phyloP scores from a whole-genome alignment of 495 filamentous ascomycete species.

The Neurospora terricola region DNA sequence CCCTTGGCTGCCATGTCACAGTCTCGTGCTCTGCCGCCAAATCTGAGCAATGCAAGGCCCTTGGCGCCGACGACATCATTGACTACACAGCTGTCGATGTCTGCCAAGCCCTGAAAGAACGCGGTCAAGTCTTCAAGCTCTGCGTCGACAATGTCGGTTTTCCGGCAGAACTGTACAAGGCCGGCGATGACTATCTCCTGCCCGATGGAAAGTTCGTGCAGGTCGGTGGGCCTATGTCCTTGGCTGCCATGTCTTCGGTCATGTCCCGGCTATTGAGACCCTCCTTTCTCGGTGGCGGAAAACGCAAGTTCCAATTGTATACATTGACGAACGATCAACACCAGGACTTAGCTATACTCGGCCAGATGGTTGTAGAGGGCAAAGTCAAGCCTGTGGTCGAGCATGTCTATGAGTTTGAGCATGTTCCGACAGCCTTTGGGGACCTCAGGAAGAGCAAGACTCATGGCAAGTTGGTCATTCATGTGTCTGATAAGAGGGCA shows the following conservation, averaged over 20 bases:
- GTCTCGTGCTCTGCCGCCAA: constrained; percentile 50
- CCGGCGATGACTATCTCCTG: constrained; percentile 45
- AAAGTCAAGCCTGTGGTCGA: constrained; percentile 51
- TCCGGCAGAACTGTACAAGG: constrained; percentile 41
- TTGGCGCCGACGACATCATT: constrained; percentile 60
- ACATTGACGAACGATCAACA: constrained; percentile 21
- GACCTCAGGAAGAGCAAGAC: constrained; percentile 46
- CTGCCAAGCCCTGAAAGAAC: constrained; percentile 33
- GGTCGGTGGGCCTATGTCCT: constrained; percentile 33
- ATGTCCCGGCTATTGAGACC: constrained; percentile 35
- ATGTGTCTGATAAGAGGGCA: constrained; percentile 24
- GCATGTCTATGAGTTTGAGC: constrained; percentile 43
- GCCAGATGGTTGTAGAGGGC: constrained; percentile 38
- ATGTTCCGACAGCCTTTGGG: constrained; percentile 45
- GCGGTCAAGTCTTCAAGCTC: constrained; percentile 44
- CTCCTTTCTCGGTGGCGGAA: constrained; percentile 53
- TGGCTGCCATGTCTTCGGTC: constrained; percentile 12
- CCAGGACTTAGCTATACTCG: constrained; percentile 29
- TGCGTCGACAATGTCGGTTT: constrained; percentile 53
- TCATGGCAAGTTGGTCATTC: constrained; percentile 56
- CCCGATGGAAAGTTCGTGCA: constrained; percentile 46
- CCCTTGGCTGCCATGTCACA: constrained; percentile 53
- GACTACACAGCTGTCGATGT: constrained; percentile 54
- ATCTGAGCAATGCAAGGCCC: constrained; percentile 40
- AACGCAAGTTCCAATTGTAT: constrained; percentile 41